Evolutionary conservation across 2,329 filamentous ascomycete genomes (phyloP).

Genomic region (Colletotrichum agaves): DNA sequence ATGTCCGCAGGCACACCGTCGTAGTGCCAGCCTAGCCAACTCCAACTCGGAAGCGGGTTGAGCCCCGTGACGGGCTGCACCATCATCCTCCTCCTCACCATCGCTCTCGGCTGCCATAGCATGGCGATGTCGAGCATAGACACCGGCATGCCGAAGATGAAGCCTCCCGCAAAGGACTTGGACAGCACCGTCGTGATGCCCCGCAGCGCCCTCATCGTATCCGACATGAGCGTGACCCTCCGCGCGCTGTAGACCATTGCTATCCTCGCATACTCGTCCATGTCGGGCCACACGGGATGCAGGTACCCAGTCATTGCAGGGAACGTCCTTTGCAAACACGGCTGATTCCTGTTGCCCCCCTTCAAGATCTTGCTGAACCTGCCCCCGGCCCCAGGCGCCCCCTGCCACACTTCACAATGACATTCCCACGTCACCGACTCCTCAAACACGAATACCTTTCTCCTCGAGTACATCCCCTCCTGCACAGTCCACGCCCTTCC

Average conservation of each 20-base stretch:
- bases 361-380: constrained; percentile 42
- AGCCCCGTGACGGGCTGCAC: constrained; percentile 44
- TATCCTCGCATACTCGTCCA: constrained; percentile 57
- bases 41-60: constrained; percentile 54
- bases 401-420: constrained; percentile 56
- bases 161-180: constrained; percentile 53
- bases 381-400: constrained; percentile 19
- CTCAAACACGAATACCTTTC: constrained; percentile 56
- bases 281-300: constrained; percentile 56
- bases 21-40: constrained; percentile 61
- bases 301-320: constrained; percentile 50
- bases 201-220: constrained; percentile 55
- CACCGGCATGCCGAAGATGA: constrained; percentile 58
- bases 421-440: constrained; percentile 58
- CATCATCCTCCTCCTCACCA: constrained; percentile 52
- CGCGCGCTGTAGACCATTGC: constrained; percentile 56
- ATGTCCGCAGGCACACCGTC: constrained; percentile 56
- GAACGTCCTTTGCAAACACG: constrained; percentile 47
- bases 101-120: constrained; percentile 57
- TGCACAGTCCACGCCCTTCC: constrained; percentile 57
- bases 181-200: constrained; percentile 56
- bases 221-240: constrained; percentile 52
- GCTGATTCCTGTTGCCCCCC: constrained; percentile 24
- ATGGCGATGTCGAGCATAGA: constrained; percentile 58
- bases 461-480: constrained; percentile 55